Evolutionary conservation across 305 asterid species (phyloP).

Genomic region (Fraxinus dipetala): DNA sequence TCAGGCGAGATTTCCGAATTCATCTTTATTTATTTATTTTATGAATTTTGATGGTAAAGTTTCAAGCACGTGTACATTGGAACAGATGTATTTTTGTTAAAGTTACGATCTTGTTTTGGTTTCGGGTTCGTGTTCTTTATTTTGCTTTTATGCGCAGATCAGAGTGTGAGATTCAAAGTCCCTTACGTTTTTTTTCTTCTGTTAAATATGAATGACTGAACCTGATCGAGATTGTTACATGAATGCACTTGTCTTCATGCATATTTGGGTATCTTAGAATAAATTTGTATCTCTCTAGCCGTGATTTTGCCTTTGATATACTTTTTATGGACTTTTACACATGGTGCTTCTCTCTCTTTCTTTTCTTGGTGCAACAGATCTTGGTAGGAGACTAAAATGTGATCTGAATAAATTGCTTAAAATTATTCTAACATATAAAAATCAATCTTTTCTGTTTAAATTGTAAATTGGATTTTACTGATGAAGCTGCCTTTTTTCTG

Average conservation of each 20-base stretch:
- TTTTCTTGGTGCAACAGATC: not conserved
- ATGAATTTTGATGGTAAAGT: not conserved
- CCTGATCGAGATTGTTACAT: not conserved
- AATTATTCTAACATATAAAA: not conserved
- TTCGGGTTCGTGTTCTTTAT: not conserved
- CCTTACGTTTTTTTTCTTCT: constrained; percentile 7
- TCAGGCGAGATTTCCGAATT: constrained; percentile 47
- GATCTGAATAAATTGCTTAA: not conserved
- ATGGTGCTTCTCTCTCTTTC: not conserved
- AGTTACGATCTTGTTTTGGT: constrained; percentile 5
- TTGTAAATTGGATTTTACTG: not conserved
- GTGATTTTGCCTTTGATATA: not conserved
- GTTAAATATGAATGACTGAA: not conserved
- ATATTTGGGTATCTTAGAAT: not conserved
- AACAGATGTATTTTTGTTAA: not conserved
- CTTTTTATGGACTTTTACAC: not conserved
- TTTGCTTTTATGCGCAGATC: constrained; percentile 5
- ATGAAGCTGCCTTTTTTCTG: not conserved
- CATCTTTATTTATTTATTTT: not conserved
- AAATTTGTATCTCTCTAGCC: not conserved
- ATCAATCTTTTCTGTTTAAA: not conserved
- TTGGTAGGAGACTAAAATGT: not conserved
- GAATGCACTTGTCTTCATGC: not conserved
- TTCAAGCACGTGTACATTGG: not conserved
- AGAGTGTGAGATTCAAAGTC: constrained; percentile 2